phyloP scores from a whole-genome alignment of 148 eudicot species.

The Chenopodium formosanum region DNA sequence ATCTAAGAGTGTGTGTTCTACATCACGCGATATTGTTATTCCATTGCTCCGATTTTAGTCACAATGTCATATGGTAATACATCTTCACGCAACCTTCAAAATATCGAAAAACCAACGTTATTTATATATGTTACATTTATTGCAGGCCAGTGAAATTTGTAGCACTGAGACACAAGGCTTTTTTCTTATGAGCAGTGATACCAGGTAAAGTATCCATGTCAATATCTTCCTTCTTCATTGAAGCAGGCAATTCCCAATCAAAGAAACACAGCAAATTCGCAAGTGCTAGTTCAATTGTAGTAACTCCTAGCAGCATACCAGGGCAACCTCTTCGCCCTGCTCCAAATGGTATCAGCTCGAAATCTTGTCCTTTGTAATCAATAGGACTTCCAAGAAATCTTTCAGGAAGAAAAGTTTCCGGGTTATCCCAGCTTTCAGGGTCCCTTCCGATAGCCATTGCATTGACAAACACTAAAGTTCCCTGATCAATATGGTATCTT shows the following conservation, averaged over 20 bases:
- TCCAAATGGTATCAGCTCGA: constrained; percentile 39
- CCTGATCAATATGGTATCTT: constrained; percentile 30
- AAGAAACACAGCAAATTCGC: constrained; percentile 41
- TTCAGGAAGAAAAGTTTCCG: constrained; percentile 34
- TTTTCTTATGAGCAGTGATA: constrained; percentile 38
- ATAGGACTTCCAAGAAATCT: constrained; percentile 30
- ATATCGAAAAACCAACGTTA: too few relatives aligned
- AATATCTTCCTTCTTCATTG: constrained; percentile 28
- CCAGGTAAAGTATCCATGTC: constrained; percentile 37
- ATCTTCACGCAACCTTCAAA: too few relatives aligned
- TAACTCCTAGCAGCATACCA: constrained; percentile 30
- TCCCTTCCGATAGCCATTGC: constrained; percentile 36
- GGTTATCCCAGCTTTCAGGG: constrained; percentile 31
- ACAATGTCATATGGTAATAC: too few relatives aligned
- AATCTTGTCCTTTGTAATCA: constrained; percentile 36
- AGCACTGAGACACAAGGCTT: constrained; percentile 15
- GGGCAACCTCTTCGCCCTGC: constrained; percentile 46
- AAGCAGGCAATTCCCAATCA: constrained; percentile 40
- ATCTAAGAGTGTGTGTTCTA: too few relatives aligned
- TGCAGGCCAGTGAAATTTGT: neutral
- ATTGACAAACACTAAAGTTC: constrained; percentile 30
- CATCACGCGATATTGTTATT: too few relatives aligned
- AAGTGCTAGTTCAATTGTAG: constrained; percentile 34
- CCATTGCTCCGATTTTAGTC: too few relatives aligned
- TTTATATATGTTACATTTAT: too few relatives aligned